A percentile compares a stretch with the other conserved stretches of the same genome.
These are phyloP conservation scores for Helichrysum umbraculigerum DNA, from an alignment of 129 eudicot genomes.

Conservation along the genomic window DNA sequence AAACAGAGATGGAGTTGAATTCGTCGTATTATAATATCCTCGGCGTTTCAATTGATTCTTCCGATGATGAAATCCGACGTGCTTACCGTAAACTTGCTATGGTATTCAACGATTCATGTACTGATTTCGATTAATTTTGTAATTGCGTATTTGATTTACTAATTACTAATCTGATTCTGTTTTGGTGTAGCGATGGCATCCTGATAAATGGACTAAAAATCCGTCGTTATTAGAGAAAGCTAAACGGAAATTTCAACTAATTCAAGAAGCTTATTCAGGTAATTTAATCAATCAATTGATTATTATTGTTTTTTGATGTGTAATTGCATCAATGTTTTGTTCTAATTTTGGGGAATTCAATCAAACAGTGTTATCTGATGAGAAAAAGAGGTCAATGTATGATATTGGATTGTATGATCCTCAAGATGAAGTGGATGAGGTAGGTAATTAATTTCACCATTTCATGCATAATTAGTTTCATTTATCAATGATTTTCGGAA, in stretches of 20 bases:
- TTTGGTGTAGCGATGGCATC: slow-evolving; percentile 91
- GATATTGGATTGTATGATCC: slow-evolving; percentile 75
- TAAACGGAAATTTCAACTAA: slow-evolving; percentile 72
- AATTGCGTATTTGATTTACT: neutral
- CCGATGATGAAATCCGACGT: slow-evolving; percentile 71
- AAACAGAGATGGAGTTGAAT: slow-evolving; percentile 23
- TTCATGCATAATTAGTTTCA: no score
- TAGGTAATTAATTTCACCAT: slow-evolving; percentile 19
- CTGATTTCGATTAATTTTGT: neutral
- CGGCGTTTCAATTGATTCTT: slow-evolving; percentile 54
- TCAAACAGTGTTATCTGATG: slow-evolving; percentile 73
- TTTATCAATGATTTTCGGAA: no score
- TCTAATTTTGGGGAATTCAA: slow-evolving; percentile 18
- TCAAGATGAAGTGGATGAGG: slow-evolving; percentile 77
- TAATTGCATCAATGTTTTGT: neutral
- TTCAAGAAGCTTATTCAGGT: slow-evolving; percentile 98
- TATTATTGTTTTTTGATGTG: neutral
- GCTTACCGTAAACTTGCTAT: slow-evolving; percentile 89
- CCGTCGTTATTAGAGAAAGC: slow-evolving; percentile 62
- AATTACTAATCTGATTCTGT: neutral
- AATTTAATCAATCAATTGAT: neutral
- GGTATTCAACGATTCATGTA: slow-evolving; percentile 36
- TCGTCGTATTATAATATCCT: slow-evolving; percentile 61
- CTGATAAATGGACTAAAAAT: slow-evolving; percentile 68
- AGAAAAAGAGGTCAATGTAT: slow-evolving; percentile 60